Base-by-base conservation (phyloP, 225 moss, liverwort and hornwort genomes). In the Climacium dendroides region DNA sequence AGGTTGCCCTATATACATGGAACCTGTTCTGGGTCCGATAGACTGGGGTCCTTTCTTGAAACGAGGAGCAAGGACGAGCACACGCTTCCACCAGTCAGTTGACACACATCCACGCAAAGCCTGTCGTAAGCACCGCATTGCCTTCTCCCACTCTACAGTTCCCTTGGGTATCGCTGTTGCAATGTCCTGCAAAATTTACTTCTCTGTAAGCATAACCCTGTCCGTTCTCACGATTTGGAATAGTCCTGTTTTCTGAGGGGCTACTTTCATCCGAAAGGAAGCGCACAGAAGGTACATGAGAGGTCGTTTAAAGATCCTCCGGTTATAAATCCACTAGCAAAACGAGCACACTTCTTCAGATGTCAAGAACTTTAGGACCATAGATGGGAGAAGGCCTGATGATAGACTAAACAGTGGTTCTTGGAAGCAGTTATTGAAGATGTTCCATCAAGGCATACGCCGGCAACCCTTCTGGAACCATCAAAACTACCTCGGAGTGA, bases 61-160 rank as follows among this genome's bases (percentile, higher is more conserved):
- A 83, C 96, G 94, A 83, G 98, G 96, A 78, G 98, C 98, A 87
- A 95, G 91, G 79, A 96, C 90, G 23, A 98, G 88, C 89, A 98
- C 98, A 82, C 90, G 93, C 87, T 92, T 96, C 98, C 98, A 98
- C 98, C 98, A 98, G 84, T 96, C 98, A 80, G 95, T 94, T 84
- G 98, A 96, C 77, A 96, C 95, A 89, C 93, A 94, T 79, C 88
- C 92, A 82, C 93, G 96, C 86, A 96, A 88, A 45, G 96, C 98
- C 80, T 98, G 98, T 86, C 94, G 92, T 89, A 98, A 90, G 84
- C 98, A 98, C 74, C 98, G 95, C 96, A 98, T 91, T 61, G 98
- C 96, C 91, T 95, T 96, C 89, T 98, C 96, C 98, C 98, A 98
- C 81, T 98, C 98, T 77, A 94, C 90, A 85, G 90, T 93, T 78